These are phyloP conservation scores for slime mould (Dictyostelium discoideum) DNA, from an alignment of 78 protist genomes.

Conservation along the genomic window DNA sequence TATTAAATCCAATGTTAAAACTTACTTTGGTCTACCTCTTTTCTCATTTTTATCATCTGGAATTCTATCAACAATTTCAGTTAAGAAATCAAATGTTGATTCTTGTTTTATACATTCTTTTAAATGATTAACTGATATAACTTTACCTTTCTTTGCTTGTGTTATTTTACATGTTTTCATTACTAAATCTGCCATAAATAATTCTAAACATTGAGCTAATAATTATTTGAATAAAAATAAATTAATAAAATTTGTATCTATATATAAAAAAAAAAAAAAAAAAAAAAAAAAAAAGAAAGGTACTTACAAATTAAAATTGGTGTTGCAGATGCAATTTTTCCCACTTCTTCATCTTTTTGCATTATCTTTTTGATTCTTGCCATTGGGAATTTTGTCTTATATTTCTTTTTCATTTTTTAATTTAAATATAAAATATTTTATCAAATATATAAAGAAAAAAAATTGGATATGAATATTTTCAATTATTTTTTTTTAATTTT, in stretches of 20 bases:
- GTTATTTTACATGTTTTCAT: slow-evolving; percentile 48
- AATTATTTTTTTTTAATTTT: background rate
- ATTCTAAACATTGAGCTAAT: slow-evolving; percentile 80
- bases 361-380: slow-evolving; percentile 82
- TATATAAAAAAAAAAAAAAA: background rate
- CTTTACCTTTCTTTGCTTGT: slow-evolving; percentile 53
- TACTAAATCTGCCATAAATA: slow-evolving; percentile 74
- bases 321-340: slow-evolving; percentile 73
- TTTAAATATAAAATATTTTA: no score
- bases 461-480: background rate
- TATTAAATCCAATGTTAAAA: no score
- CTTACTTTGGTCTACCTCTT: slow-evolving; percentile 16
- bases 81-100: slow-evolving; percentile 58
- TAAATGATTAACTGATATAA: slow-evolving; percentile 52
- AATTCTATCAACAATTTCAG: slow-evolving; percentile 54
- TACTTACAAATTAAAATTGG: slow-evolving; percentile 73
- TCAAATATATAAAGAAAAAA: background rate
- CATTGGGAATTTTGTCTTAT: slow-evolving; percentile 75
- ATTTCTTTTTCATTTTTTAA: slow-evolving; percentile 59
- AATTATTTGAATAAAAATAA: background rate
- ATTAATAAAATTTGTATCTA: background rate
- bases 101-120: slow-evolving; percentile 53
- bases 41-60: slow-evolving; percentile 26
- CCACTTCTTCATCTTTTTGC: slow-evolving; percentile 86
- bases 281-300: background rate